These are phyloP conservation scores for Arabidopsis suecica DNA, from an alignment of 345 rosid species.

Conservation along the genomic window DNA sequence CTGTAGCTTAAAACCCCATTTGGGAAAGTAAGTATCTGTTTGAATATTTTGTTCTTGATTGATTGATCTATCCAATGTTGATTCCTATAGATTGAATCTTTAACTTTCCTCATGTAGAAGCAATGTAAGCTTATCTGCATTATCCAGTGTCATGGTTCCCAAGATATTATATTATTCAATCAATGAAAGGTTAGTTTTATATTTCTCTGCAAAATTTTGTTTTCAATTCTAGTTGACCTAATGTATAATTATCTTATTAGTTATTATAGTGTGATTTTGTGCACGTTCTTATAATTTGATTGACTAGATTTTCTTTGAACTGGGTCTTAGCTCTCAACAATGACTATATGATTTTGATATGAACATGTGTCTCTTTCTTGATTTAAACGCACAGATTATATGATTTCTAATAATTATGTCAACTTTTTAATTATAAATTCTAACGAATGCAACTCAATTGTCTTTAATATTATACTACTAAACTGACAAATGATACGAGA, in stretches of 20 bases:
- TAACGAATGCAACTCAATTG: background rate
- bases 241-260: background rate
- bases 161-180: background rate
- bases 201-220: background rate
- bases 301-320: background rate
- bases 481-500: slow-evolving; percentile 25
- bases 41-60: slow-evolving; percentile 44
- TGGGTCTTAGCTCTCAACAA: background rate
- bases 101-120: slow-evolving; percentile 62
- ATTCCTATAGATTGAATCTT: slow-evolving; percentile 58
- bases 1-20: slow-evolving; percentile 15
- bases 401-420: slow-evolving; percentile 26
- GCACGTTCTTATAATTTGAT: background rate
- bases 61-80: slow-evolving; percentile 49
- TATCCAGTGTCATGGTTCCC: slow-evolving; percentile 20
- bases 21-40: slow-evolving; percentile 38
- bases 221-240: background rate
- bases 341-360: slow-evolving; percentile 5
- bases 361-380: slow-evolving; percentile 30
- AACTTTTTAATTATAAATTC: background rate
- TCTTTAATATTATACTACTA: slow-evolving; percentile 25
- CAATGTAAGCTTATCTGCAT: slow-evolving; percentile 44
- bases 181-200: background rate
- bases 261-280: background rate
- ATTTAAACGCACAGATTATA: slow-evolving; percentile 34